Conservation (phyloP, 2,329 filamentous ascomycete species). For the Curvularia hawaiiensis region DNA sequence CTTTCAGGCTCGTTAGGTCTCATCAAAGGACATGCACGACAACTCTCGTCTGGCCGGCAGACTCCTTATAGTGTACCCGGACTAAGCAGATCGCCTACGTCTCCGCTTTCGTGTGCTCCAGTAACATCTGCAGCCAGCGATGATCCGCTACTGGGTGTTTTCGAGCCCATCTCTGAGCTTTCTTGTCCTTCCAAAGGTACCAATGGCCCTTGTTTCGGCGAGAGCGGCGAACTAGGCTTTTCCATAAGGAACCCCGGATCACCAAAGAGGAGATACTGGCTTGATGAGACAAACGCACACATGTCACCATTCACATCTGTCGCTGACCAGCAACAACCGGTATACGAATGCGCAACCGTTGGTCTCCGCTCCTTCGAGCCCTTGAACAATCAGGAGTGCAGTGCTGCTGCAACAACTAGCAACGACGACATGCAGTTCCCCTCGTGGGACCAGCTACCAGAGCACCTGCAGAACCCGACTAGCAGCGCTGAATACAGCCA, state of each 20-base stretch:
- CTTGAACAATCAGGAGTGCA: constrained; percentile 7
- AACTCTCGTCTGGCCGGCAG: constrained; percentile 21
- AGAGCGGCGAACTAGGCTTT: constrained; percentile 30
- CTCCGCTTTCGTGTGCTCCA: constrained; percentile 18
- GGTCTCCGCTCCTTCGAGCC: constrained; percentile 16
- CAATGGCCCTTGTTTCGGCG: constrained; percentile 28
- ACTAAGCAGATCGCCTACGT: constrained; percentile 25
- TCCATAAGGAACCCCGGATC: constrained; percentile 8
- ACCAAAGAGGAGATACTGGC: constrained; percentile 18
- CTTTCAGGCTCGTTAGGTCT: constrained; percentile 31
- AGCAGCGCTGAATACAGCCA: constrained; percentile 27
- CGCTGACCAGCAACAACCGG: not conserved
- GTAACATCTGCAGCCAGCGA: constrained; percentile 16
- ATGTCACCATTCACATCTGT: constrained; percentile 7
- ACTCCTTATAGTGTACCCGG: constrained; percentile 23
- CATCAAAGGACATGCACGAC: constrained; percentile 20
- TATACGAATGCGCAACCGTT: constrained; percentile 10
- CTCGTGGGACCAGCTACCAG: constrained; percentile 36
- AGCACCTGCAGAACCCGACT: constrained; percentile 30
- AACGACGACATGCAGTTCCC: constrained; percentile 30
- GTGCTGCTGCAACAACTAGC: not conserved
- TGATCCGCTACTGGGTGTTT: constrained; percentile 14
- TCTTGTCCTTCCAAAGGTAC: constrained; percentile 17
- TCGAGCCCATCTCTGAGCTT: constrained; percentile 30
- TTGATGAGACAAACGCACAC: constrained; percentile 9